Percentiles rank a stretch among this genome's conserved stretches.
phyloP scores from a whole-genome alignment of 176 grass and related monocot species.

The Olyra latifolia region DNA sequence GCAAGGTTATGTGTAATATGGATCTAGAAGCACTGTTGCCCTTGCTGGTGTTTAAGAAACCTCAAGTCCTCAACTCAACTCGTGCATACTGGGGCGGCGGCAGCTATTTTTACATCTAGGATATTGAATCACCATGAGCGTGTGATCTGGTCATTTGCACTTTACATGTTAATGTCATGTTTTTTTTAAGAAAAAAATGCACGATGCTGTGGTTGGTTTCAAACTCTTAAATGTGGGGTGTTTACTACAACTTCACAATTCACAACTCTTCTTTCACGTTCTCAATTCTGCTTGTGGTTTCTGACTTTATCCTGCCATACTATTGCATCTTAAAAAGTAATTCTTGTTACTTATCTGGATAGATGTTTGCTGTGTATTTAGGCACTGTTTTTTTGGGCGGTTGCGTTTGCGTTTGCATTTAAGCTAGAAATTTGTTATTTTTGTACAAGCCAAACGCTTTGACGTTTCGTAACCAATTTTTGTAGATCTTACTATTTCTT shows the following conservation, averaged over 20 bases:
- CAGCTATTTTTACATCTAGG: not conserved
- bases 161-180: not conserved
- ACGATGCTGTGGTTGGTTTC: not conserved
- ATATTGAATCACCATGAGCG: not conserved
- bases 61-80: not conserved
- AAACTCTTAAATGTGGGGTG: not conserved
- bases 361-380: not conserved
- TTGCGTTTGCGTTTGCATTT: too few species aligned
- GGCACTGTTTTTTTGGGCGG: too few species aligned
- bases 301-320: not conserved
- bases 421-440: too few species aligned
- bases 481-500: too few species aligned
- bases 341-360: not conserved
- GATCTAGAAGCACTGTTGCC: too few species aligned
- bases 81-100: too few species aligned
- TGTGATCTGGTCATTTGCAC: not conserved
- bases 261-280: not conserved
- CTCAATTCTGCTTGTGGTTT: not conserved
- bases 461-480: too few species aligned
- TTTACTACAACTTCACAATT: conserved; percentile 3
- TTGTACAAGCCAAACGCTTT: too few species aligned
- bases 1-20: not conserved
- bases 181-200: not conserved
- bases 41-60: not conserved
- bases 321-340: not conserved